Base-by-base conservation (phyloP, 169 alveolate species). In the Plasmodium yoelii region DNA sequence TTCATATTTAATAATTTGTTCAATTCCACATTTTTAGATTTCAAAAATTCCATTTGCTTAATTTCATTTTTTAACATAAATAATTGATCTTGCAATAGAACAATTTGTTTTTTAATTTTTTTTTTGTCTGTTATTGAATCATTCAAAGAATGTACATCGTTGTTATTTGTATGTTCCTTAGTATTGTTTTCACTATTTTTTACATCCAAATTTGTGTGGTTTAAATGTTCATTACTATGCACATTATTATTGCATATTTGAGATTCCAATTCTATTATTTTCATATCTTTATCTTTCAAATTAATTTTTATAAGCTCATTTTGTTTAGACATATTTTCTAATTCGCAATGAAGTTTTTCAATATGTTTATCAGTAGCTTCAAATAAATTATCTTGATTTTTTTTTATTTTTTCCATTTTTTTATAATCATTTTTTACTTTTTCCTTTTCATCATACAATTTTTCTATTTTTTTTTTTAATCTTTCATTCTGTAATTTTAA, bases 331-430 rank as follows among this genome's bases (percentile, higher is more conserved):
- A 82, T 46, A 18, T 65, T 67, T 42, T 82, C 82, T 61, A 82
- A 56, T 44, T 65, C 84, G 26, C 47, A 46, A 28, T 82, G 90
- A 22, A 82, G 24, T 24, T 67, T 82, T 12, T 82, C 90, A 19
- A 82, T 82, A 26, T 82, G 90, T 19, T 55, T 82, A 67, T 82
- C 90, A 10, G 90, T 82, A 8, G 90, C 90, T 56, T 55, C 18
- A 15, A 82, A 82, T 24, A 82, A 61, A n/a, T 47, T 28, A 26
- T 82, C 90, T 26, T 82, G 90, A 13, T 71, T 82, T 55, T 60
- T 57, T 61, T 67, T 82, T 55, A 82, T 44, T 82, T 82, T 82
- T 67, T 82, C 90, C 56, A 82, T 67, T 46, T 82, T 82, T 42
- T 19, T 26, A 15, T 82, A 82, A 39, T 82, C 82, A 18, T 26